Conservation (phyloP, 345 rosid species). For the Eucalyptus paniculata region DNA sequence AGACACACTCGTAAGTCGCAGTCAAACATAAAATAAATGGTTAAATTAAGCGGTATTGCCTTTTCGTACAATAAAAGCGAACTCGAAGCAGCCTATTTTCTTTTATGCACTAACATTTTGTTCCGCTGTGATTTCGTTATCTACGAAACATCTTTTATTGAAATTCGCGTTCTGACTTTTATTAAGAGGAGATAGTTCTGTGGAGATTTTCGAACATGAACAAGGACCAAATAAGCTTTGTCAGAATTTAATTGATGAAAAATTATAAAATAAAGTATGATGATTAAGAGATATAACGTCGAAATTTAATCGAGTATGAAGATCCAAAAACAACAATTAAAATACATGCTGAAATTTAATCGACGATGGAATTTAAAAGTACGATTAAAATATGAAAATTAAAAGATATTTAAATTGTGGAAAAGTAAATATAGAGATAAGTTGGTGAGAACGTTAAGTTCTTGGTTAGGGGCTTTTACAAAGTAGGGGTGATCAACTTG, state of each 20-base stretch:
- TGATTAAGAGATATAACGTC: rapidly evolving
- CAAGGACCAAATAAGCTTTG: rapidly evolving
- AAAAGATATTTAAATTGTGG: too few species aligned
- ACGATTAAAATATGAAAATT: too few species aligned
- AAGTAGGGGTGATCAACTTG: background rate
- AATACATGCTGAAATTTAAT: too few species aligned
- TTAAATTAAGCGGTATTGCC: background rate
- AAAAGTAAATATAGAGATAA: too few species aligned
- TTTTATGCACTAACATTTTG: background rate
- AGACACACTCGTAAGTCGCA: background rate
- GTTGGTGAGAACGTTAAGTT: background rate
- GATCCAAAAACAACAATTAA: background rate
- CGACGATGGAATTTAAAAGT: rapidly evolving
- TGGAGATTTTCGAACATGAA: background rate
- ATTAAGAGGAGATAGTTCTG: background rate
- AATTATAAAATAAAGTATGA: too few species aligned
- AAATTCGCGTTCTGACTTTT: background rate
- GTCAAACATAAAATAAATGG: background rate
- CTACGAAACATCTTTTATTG: background rate
- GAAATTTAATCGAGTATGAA: rapidly evolving
- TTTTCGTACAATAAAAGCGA: background rate
- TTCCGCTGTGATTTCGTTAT: too few species aligned
- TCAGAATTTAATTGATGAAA: rapidly evolving
- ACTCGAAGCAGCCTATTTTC: background rate
- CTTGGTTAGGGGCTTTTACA: background rate